These are phyloP conservation scores for Globisporangium camurandrum DNA, from an alignment of 352 stramenopile species.

Conservation along the genomic window DNA sequence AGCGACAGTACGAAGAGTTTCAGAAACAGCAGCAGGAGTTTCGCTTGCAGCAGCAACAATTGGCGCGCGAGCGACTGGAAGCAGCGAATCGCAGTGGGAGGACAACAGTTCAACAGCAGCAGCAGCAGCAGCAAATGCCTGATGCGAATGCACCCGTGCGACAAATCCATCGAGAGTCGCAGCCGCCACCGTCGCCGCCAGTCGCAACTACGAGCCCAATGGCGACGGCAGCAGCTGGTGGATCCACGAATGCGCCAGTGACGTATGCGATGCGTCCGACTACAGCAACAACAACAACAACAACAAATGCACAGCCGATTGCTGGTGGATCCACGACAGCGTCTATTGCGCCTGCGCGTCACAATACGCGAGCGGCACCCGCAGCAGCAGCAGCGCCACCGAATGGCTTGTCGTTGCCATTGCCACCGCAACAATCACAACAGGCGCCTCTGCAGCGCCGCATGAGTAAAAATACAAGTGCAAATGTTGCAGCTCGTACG, in stretches of 20 bases:
- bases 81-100: slow-evolving; percentile 1
- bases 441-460: too few species aligned
- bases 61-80: slow-evolving; percentile 13
- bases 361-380: too few species aligned
- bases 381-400: too few species aligned
- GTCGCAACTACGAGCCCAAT: background rate
- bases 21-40: background rate
- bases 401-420: too few species aligned
- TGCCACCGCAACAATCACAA: too few species aligned
- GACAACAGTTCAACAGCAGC: slow-evolving; percentile 2
- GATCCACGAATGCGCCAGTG: too few species aligned
- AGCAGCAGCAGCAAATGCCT: slow-evolving; percentile 14
- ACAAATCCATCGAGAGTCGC: slow-evolving; percentile 33
- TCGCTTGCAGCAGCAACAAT: background rate
- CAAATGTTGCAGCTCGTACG: too few species aligned
- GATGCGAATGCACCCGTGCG: slow-evolving; percentile 16
- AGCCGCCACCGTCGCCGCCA: slow-evolving; percentile 1
- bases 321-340: too few species aligned
- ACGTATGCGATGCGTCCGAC: background rate
- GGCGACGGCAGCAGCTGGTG: background rate
- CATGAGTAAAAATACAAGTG: too few species aligned
- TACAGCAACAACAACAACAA: background rate
- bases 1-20: background rate
- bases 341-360: too few species aligned
- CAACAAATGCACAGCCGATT: slow-evolving; percentile 8